A percentile compares a stretch with the other conserved stretches of the same genome.
Conservation (phyloP, 1,284 basidiomycete species). For the Leccinum subspadiceum region DNA sequence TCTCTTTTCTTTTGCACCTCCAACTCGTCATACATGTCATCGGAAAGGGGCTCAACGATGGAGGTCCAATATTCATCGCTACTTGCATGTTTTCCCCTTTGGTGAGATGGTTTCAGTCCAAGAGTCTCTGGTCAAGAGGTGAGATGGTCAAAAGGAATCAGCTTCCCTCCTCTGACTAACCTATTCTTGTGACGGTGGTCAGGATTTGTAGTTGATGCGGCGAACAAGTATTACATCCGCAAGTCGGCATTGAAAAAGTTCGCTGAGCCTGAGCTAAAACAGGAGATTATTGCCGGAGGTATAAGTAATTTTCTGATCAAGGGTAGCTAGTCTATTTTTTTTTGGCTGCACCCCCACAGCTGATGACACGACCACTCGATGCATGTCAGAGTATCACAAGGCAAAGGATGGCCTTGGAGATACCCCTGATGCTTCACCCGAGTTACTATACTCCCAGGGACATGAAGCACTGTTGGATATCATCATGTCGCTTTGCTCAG, state of each 20-base stretch:
- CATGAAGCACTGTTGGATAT: slow-evolving; percentile 18
- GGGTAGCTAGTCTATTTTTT: not conserved
- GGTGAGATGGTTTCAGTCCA: not conserved
- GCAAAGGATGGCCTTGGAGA: slow-evolving; percentile 29
- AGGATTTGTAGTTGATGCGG: slow-evolving; percentile 20
- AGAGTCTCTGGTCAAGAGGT: slow-evolving; percentile 26
- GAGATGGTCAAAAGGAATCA: not conserved
- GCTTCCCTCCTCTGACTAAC: not conserved
- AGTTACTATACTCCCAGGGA: slow-evolving; percentile 17
- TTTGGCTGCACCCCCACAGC: not conserved
- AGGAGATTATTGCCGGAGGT: slow-evolving; percentile 37
- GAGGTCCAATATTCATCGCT: slow-evolving; percentile 21
- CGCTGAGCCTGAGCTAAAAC: slow-evolving; percentile 18
- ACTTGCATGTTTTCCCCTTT: slow-evolving; percentile 22
- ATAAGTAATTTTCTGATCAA: slow-evolving; percentile 25
- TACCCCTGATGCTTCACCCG: slow-evolving; percentile 23
- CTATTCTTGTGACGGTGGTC: not conserved
- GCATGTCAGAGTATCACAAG: slow-evolving; percentile 33
- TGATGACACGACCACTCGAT: not conserved
- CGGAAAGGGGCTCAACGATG: slow-evolving; percentile 15
- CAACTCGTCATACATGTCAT: slow-evolving; percentile 19
- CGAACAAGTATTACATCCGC: slow-evolving; percentile 23
- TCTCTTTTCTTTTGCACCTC: slow-evolving; percentile 26
- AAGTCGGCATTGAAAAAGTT: slow-evolving; percentile 32
- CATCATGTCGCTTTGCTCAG: slow-evolving; percentile 21